These are phyloP conservation scores for Oryza australiensis DNA, from an alignment of 176 grass and related monocot species.

Conservation along the genomic window DNA sequence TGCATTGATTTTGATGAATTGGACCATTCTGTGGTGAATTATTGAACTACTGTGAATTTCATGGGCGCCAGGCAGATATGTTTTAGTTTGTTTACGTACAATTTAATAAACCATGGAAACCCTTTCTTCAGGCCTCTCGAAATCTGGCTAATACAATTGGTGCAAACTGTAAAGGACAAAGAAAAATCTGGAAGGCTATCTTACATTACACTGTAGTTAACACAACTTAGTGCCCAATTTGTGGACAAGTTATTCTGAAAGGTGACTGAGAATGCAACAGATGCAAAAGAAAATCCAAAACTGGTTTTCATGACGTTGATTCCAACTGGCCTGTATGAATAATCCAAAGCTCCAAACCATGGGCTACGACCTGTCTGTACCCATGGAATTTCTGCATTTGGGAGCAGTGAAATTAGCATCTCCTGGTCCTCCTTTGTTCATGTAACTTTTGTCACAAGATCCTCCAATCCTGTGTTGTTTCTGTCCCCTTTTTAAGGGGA, in stretches of 20 bases:
- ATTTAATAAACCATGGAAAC: neutral
- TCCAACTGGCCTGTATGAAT: neutral
- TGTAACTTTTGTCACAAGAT: neutral
- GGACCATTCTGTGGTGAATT: neutral
- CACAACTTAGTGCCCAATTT: neutral
- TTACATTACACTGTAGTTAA: neutral
- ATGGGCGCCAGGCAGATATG: neutral
- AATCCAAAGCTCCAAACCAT: neutral
- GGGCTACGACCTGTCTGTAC: neutral
- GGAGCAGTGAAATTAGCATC: neutral
- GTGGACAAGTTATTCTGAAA: neutral
- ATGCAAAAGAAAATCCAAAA: neutral
- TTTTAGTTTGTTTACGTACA: neutral
- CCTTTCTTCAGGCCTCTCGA: neutral
- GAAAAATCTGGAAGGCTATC: neutral
- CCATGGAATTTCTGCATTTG: neutral
- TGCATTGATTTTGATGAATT: neutral
- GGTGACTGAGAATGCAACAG: neutral
- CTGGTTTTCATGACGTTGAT: neutral
- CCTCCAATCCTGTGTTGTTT: constrained; percentile 1
- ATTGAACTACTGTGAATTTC: neutral
- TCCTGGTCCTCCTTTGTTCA: neutral
- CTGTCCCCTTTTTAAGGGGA: neutral
- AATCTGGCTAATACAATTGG: no score
- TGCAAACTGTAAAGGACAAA: neutral